Base-by-base conservation (phyloP, 2,329 filamentous ascomycete species). In the Monilinia polystroma region DNA sequence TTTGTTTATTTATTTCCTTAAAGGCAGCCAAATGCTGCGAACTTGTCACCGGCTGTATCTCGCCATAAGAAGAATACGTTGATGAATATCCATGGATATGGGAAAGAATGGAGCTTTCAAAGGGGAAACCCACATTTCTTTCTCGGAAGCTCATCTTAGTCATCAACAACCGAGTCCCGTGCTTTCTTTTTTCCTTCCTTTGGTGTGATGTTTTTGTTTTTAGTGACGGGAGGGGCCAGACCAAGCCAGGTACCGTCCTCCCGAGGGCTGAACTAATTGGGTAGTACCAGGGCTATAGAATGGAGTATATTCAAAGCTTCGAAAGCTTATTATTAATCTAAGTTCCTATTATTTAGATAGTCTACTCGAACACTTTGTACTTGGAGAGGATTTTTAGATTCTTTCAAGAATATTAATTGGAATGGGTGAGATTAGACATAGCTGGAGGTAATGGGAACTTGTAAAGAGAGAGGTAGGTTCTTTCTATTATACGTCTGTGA, bases 1-100 rank as follows among this genome's bases (percentile, higher is more conserved):
- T 54, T 38, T 29, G 49, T n/a, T 57, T 49, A 54, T 69, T 29
- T 14, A 3, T 35, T 23, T 14, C 41, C 41, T 14, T 43, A 16
- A 26, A 23, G 52, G 74, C 75, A 76, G 75, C 74, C 12, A 73
- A 67, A 72, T 72, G 73, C 75, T 73, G 75, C 75, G 68, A 62
- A 71, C 67, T 32, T 55, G 73, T 75, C 66, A 76, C 71, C 72
- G 74, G 29, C 53, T 66, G 64, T 72, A 57, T 59, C 67, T 64
- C 72, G 71, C 73, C 73, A 76, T 75, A 66, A 67, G 68, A 66
- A 67, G 68, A 38, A 64, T 65, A 41, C 43, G 65, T 45, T 64
- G 65, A 64, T 53, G 63, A 51, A 51, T 51, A 18, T 65, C 60
- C 60, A 54, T 63, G 23, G 26, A 43, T 26, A 49, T 51, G 43